Percentiles rank a stretch among this genome's conserved stretches.
Conservation (phyloP, 2,329 filamentous ascomycete genomes). For the Venturia asperata region DNA sequence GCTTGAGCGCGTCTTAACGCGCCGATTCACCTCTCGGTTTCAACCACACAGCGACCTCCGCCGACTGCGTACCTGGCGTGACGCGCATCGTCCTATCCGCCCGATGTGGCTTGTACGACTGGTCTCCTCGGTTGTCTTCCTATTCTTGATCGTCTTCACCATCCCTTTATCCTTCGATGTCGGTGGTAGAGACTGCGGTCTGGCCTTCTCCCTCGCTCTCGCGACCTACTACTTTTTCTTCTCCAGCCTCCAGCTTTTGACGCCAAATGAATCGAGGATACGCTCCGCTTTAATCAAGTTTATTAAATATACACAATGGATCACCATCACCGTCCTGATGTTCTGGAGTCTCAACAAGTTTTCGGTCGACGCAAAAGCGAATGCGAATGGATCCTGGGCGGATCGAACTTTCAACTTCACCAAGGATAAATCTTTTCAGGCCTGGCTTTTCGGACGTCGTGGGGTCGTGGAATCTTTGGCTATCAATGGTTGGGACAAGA, state of each 20-base stretch:
- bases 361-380: constrained; percentile 71
- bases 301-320: constrained; percentile 72
- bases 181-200: constrained; percentile 84
- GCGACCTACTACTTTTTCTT: constrained; percentile 88
- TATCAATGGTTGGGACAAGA: constrained; percentile 81
- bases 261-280: constrained; percentile 69
- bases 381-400: constrained; percentile 60
- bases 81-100: constrained; percentile 28
- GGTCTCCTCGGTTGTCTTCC: constrained; percentile 74
- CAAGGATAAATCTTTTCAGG: constrained; percentile 58
- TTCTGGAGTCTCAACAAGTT: constrained; percentile 97
- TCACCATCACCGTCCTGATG: constrained; percentile 75
- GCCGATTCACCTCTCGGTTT: constrained; percentile 26
- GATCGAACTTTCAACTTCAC: constrained; percentile 63
- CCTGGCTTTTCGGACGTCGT: constrained; percentile 84
- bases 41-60: background rate
- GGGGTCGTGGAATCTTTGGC: constrained; percentile 73
- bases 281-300: constrained; percentile 63
- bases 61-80: constrained; percentile 17
- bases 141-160: constrained; percentile 86
- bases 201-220: constrained; percentile 86
- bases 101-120: constrained; percentile 73
- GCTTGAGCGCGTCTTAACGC: constrained; percentile 23
- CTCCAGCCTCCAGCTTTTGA: constrained; percentile 70
- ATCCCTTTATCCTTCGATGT: constrained; percentile 98